Evolutionary conservation across 176 grass and related monocot species (phyloP).

Genomic region (Guadua angustifolia): DNA sequence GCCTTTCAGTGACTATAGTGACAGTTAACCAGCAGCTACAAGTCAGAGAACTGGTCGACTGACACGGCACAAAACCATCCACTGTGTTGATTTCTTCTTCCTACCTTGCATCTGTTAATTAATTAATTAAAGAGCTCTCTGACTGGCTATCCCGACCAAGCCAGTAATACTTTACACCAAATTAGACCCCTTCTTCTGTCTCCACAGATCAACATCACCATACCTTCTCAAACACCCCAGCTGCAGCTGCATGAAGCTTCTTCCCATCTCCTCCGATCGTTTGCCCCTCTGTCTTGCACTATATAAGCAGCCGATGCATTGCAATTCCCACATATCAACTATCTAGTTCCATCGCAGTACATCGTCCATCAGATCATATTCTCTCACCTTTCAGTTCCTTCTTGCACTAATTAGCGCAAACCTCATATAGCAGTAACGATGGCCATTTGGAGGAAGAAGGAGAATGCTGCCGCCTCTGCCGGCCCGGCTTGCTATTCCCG

Average conservation of each 20-base stretch:
- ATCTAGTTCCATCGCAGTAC: neutral
- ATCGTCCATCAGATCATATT: neutral
- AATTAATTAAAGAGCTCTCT: neutral
- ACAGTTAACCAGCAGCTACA: neutral
- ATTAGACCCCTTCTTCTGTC: neutral
- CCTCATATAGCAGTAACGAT: neutral
- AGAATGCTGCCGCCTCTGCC: neutral
- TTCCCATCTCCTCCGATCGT: neutral
- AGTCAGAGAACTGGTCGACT: neutral
- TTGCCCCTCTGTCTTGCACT: neutral
- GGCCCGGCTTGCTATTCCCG: conserved; percentile 5
- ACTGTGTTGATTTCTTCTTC: conserved; percentile 19
- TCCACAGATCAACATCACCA: neutral
- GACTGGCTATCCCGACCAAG: neutral
- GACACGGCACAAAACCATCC: neutral
- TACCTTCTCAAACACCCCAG: neutral
- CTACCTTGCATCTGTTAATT: neutral
- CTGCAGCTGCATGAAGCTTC: neutral
- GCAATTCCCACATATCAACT: neutral
- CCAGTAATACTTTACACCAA: neutral
- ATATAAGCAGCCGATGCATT: neutral
- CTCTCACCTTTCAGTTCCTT: neutral
- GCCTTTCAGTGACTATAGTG: neutral
- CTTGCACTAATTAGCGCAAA: neutral
- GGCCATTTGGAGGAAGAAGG: conserved; percentile 20